A percentile compares a stretch with the other conserved stretches of the same genome.
Evolutionary conservation across 1,284 basidiomycete species (phyloP).

Genomic region (Papiliotrema fonsecae): DNA sequence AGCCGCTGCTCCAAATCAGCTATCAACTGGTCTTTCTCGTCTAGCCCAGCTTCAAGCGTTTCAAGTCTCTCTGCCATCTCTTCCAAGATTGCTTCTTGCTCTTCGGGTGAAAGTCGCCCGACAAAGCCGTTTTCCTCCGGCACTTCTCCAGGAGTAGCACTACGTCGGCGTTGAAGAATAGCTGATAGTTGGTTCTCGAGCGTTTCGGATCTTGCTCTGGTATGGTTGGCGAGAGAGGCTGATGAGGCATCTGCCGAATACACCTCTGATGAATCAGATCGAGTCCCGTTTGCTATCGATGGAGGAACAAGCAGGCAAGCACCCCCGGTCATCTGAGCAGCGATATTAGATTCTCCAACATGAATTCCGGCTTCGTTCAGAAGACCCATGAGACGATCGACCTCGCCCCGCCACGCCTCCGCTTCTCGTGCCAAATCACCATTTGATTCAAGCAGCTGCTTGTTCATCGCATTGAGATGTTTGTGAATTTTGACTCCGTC

Average conservation of each 20-base stretch:
- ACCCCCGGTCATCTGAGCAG: background rate
- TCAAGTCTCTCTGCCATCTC: slow-evolving; percentile 17
- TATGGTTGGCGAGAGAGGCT: background rate
- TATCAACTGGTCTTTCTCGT: slow-evolving; percentile 28
- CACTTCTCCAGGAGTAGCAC: background rate
- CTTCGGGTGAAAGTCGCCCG: background rate
- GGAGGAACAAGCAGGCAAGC: background rate
- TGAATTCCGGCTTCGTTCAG: slow-evolving; percentile 32
- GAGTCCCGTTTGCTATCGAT: background rate
- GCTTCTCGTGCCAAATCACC: slow-evolving; percentile 37
- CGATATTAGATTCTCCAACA: slow-evolving; percentile 25
- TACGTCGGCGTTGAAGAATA: background rate
- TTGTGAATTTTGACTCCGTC: slow-evolving; percentile 45
- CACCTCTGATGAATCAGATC: background rate
- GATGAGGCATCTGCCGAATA: background rate
- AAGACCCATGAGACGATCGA: slow-evolving; percentile 19
- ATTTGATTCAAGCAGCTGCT: slow-evolving; percentile 40
- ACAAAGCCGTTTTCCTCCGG: background rate
- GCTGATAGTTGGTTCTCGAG: slow-evolving; percentile 5
- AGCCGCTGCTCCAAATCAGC: slow-evolving; percentile 18
- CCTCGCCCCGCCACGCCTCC: slow-evolving; percentile 39
- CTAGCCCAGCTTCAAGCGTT: slow-evolving; percentile 22
- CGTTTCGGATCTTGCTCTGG: background rate
- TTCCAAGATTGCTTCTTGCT: slow-evolving; percentile 5
- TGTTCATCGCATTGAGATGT: slow-evolving; percentile 47